These are phyloP conservation scores for Lunularia cruciata DNA, from an alignment of 225 moss, liverwort and hornwort genomes.

Conservation along the genomic window DNA sequence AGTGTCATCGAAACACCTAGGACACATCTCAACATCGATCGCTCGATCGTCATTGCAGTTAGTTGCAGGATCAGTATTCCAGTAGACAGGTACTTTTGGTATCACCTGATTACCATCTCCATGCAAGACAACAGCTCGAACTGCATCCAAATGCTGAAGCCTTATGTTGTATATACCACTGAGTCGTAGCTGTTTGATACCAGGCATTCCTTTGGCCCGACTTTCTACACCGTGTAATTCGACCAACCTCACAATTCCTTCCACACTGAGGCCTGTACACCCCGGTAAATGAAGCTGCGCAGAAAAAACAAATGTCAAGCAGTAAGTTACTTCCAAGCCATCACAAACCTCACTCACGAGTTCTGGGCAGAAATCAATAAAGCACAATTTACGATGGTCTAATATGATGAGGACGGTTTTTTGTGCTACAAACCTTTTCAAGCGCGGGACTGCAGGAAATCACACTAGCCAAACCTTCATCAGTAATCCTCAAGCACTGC, in stretches of 20 bases:
- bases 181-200: constrained; percentile 61
- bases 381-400: background rate
- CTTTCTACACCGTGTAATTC: constrained; percentile 40
- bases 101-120: background rate
- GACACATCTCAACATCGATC: constrained; percentile 67
- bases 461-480: constrained; percentile 39
- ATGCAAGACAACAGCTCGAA: constrained; percentile 40
- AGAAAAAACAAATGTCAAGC: background rate
- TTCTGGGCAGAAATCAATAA: no score
- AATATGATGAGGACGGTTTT: background rate
- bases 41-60: constrained; percentile 29
- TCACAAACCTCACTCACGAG: background rate
- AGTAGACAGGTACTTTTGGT: constrained; percentile 30
- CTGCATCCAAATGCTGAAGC: constrained; percentile 43
- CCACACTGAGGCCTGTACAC: constrained; percentile 52
- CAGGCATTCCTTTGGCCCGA: constrained; percentile 34
- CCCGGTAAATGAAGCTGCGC: constrained; percentile 68
- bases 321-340: background rate
- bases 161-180: constrained; percentile 64
- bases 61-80: constrained; percentile 30
- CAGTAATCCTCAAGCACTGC: constrained; percentile 43
- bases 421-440: constrained; percentile 48
- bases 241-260: constrained; percentile 49
- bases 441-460: constrained; percentile 55
- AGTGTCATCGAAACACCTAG: constrained; percentile 40